Conservation (phyloP, 306 rosid species). For the Quercus rubra region DNA sequence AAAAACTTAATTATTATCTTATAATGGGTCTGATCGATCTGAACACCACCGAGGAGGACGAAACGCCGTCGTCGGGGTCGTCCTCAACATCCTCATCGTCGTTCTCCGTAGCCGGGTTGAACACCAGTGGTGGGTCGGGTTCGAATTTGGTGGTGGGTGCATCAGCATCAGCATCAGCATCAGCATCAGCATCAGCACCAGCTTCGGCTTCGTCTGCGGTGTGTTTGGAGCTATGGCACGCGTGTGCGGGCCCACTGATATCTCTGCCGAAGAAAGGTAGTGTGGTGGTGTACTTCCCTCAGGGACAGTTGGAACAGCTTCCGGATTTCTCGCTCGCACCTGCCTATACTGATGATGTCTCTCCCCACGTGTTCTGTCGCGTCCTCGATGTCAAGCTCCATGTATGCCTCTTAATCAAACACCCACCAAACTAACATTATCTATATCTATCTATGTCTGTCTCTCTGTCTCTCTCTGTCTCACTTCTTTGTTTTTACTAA, state of each 20-base stretch:
- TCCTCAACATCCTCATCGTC: slow-evolving; percentile 44
- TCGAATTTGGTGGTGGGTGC: slow-evolving; percentile 5
- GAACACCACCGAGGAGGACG: slow-evolving; percentile 89
- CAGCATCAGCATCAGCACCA: too few species aligned
- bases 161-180: too few species aligned
- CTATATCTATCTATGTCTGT: too few species aligned
- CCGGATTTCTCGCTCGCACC: slow-evolving; percentile 60
- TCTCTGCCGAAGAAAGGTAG: slow-evolving; percentile 86
- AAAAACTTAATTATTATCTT: background rate
- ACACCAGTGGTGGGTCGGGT: slow-evolving; percentile 19
- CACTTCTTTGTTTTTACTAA: too few species aligned
- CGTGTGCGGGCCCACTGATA: slow-evolving; percentile 94
- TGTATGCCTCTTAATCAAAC: slow-evolving; percentile 34
- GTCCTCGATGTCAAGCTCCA: slow-evolving; percentile 92
- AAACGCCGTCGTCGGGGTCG: slow-evolving; percentile 49
- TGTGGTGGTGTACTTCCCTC: slow-evolving; percentile 83
- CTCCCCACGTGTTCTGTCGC: slow-evolving; percentile 91
- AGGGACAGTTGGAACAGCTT: slow-evolving; percentile 81
- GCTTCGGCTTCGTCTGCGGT: slow-evolving; percentile 46
- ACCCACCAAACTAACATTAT: too few species aligned
- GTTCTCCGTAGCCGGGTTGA: slow-evolving; percentile 32
- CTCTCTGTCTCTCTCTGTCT: too few species aligned
- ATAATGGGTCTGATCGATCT: slow-evolving; percentile 91
- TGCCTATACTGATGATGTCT: slow-evolving; percentile 43
- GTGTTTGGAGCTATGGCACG: slow-evolving; percentile 98